Conservation (phyloP, 306 rosid species). For the Pyrus bretschneideri region DNA sequence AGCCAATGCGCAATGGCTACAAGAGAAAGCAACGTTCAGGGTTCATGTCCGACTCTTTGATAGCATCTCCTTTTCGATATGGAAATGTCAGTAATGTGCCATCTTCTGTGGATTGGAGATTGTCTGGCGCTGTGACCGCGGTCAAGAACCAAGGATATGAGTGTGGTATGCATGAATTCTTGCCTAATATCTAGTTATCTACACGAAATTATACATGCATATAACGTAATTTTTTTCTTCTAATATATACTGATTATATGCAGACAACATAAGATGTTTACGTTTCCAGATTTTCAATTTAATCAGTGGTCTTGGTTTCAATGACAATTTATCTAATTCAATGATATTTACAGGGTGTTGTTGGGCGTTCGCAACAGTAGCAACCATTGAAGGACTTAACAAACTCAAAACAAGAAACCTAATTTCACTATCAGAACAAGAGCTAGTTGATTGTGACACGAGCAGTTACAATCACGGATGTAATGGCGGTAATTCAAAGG, state of each 20-base stretch:
- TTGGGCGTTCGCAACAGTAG: slow-evolving; percentile 38
- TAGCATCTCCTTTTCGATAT: not conserved
- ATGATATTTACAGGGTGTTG: slow-evolving; percentile 14
- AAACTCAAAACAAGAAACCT: slow-evolving; percentile 8
- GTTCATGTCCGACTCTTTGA: not conserved
- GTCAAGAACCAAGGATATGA: not conserved
- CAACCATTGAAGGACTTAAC: slow-evolving; percentile 34
- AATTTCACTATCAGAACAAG: slow-evolving; percentile 33
- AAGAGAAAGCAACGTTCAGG: not conserved
- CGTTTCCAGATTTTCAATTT: no score
- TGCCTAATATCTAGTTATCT: not conserved
- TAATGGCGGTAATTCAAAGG: slow-evolving; percentile 23
- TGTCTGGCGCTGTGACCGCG: slow-evolving; percentile 5
- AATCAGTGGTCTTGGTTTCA: no score
- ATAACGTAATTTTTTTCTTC: no score
- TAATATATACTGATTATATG: no score
- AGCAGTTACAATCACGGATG: slow-evolving; percentile 24
- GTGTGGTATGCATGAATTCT: slow-evolving; percentile 2
- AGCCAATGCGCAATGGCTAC: no score
- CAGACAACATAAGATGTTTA: no score
- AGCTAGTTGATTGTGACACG: slow-evolving; percentile 40
- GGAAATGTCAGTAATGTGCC: not conserved
- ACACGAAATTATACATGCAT: no score
- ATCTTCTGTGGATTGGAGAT: not conserved
- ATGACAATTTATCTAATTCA: no score